Base-by-base conservation (phyloP, 129 eudicot species). In the Glebionis coronaria region DNA sequence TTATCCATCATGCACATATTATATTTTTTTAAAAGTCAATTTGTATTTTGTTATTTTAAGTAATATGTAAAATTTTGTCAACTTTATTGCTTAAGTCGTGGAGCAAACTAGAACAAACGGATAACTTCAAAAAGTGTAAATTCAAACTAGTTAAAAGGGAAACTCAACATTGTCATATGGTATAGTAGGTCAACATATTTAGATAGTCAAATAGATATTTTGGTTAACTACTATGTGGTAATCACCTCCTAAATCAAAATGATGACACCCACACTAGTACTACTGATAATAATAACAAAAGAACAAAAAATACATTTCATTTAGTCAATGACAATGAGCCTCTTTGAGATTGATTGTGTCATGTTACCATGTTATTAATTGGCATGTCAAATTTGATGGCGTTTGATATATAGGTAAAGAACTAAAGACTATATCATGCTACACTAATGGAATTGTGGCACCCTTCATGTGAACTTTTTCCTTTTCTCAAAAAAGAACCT, bases 221-320 rank as follows among this genome's bases (percentile, higher is more conserved):
- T 57, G 79, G 61, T 75, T 38, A 75, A 67, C 79, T 59, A 75
- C 79, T 38, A 68, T 75, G 68, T 66, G 35, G 20, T 66, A 42
- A 50, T 67, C 46, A 60, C 46, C 74, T 15, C 55, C 46, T 31
- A 60, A 60, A 61, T 71, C 68, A 59, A 59, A 49, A 18, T 59
- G 60, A 59, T 71, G 75, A 71, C 75, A 47, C 13, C 9, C 47
- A 61, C 63, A 13, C 19, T 9, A 53, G 10, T 21, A 27, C 21
- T 19, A 53, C 3, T 4, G 9, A 12, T 12, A 20, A 9, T 42
- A 20, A 15, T 25, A 23, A 19, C 21, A 67, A 45, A 27, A 3
- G 3, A 56, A 44, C 10, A 69, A 45, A 56, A 1, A 69, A 40
- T 12, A 7, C 23, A 57, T n/a, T 58, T 44, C n/a, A 12, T 69